phyloP scores from a whole-genome alignment of 768 basidiomycete species.

The Strobilomyces confusus region DNA sequence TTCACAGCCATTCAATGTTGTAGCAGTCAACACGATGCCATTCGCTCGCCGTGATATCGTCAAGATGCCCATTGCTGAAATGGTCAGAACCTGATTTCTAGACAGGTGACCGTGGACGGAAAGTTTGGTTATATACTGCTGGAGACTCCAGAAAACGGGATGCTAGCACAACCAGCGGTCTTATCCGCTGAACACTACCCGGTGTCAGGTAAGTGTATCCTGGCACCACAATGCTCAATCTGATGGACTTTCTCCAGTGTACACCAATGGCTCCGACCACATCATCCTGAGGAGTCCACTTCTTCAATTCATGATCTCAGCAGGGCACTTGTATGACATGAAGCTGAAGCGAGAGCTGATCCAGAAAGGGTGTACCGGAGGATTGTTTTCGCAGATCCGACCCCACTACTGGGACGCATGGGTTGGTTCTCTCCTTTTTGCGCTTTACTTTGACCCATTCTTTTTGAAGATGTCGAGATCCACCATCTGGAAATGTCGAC shows the following conservation, averaged over 20 bases:
- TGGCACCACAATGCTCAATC: not conserved
- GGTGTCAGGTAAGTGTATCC: conserved; percentile 56
- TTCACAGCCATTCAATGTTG: conserved; percentile 30
- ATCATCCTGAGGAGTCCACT: conserved; percentile 70
- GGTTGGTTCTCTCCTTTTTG: conserved; percentile 46
- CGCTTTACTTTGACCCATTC: not conserved
- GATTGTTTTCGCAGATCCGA: conserved; percentile 86
- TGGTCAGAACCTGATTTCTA: conserved; percentile 40
- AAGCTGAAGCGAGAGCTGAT: conserved; percentile 80
- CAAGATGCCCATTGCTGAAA: conserved; percentile 52
- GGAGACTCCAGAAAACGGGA: conserved; percentile 42
- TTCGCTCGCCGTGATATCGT: conserved; percentile 79
- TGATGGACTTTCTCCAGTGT: conserved; percentile 37
- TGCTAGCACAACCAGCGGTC: conserved; percentile 32
- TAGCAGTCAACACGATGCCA: conserved; percentile 82
- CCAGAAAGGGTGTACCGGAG: conserved; percentile 67
- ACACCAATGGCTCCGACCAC: conserved; percentile 59
- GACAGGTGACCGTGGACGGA: conserved; percentile 66
- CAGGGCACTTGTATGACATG: conserved; percentile 79
- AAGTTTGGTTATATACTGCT: conserved; percentile 69
- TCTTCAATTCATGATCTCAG: conserved; percentile 71
- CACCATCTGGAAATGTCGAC: conserved; percentile 87
- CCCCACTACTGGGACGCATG: conserved; percentile 88
- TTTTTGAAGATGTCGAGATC: conserved; percentile 83
- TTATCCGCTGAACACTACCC: conserved; percentile 51